Evolutionary conservation across 2,329 filamentous ascomycete species (phyloP), one percentile per base, ranked within the genome.

Genomic region (Exutisphaerella laricina): DNA sequence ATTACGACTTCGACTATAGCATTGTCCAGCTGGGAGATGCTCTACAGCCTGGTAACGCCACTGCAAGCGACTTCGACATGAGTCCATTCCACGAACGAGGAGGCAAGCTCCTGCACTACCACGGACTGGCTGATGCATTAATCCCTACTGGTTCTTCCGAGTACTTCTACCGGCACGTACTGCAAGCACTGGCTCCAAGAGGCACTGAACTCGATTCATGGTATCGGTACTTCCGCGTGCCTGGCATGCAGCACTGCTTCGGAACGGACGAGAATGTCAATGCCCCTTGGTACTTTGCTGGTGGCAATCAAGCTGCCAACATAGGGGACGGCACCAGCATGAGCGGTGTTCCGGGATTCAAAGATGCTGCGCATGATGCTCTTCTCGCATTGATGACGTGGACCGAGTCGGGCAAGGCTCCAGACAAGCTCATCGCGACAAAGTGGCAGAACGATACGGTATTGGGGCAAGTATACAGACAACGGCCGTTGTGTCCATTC

Each of bases 71-170:
- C 7, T 72, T 68, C 41, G 70, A 76, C 49, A 56, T 78, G 3
- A 65, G 66, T 0, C 57, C 63, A 0, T 77, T 73, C 63, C 60
- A 67, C 25, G 50, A 45, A 3, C 58, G 58, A 22, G 68, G 68
- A 17, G 68, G 68, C 5, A 71, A 70, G 46, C 58, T 60, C 33
- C 60, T 65, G 30, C 63, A 55, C 70, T 51, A 67, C 46, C 68
- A 75, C 29, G 67, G 72, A 9, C 66, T 75, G 29, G 52, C 57
- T 5, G 69, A 71, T 48, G 63, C 52, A 1, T 54, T 66, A 5
- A 80, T 79, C 41, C 68, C 73, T 10, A 70, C 70, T 0, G 69
- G 70, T 0, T 68, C 72, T 14, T 72, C 70, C 2, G 67, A 72
- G 7, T 74, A 74, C 56, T 80, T 68, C 54, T 74, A 75, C 58